Evolutionary conservation across 176 grass and related monocot species (phyloP).

Genomic region (Bothriochloa decipiens): DNA sequence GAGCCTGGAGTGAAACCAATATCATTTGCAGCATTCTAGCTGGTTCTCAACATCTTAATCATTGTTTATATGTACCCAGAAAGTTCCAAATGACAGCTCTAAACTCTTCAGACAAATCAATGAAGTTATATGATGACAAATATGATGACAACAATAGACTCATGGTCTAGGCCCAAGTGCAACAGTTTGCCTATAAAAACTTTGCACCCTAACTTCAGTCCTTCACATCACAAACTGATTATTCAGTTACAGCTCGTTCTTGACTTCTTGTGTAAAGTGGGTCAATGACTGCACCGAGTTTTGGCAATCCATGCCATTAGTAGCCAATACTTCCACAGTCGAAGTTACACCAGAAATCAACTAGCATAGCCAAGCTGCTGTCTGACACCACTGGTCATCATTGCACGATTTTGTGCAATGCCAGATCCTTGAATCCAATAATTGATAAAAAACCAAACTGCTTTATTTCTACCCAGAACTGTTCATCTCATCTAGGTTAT

Average conservation of each 20-base stretch:
- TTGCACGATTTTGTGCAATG: not conserved
- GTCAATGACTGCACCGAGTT: not conserved
- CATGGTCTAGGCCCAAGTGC: not conserved
- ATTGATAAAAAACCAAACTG: not conserved
- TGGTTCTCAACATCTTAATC: not conserved
- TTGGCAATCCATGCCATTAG: not conserved
- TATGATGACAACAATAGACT: not conserved
- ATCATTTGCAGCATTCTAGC: not conserved
- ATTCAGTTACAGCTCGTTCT: not conserved
- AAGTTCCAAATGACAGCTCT: not conserved
- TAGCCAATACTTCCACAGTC: not conserved
- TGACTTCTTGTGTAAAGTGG: not conserved
- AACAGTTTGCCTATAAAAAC: not conserved
- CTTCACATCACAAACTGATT: not conserved
- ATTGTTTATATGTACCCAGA: not conserved
- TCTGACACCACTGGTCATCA: not conserved
- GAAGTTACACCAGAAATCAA: constrained; percentile 12
- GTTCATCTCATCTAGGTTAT: constrained; percentile 1
- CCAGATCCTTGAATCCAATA: not conserved
- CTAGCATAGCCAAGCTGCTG: not conserved
- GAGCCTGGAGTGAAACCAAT: not conserved
- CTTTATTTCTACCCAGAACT: not conserved
- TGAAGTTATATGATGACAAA: no score
- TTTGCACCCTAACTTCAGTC: not conserved
- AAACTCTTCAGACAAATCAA: not conserved